Base-by-base conservation (phyloP, 371 early-diverging fungal genomes). In the Mortierella sp. region DNA sequence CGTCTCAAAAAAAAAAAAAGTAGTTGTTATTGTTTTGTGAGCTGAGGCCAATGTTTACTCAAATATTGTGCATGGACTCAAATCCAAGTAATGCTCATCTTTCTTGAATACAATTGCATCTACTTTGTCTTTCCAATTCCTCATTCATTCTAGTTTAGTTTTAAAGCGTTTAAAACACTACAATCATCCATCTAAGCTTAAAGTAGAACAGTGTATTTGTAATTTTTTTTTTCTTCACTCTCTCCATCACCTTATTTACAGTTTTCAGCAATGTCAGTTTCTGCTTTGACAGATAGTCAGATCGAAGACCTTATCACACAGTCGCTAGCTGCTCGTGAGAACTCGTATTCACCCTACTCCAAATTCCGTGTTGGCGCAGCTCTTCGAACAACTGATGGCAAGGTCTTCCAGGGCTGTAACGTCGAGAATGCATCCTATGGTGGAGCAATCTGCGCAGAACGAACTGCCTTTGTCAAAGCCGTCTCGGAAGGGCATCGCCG, bases 341-440 rank as follows among this genome's bases (percentile, higher is more conserved):
- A 63, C 10, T 84, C 91, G 0, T 95, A 95, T 79, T 88, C 89
- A 13, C 96, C 96, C 31, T 95, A 95, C 83, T 91, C 91, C 35
- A 92, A 94, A 59, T 96, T 94, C 78, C 87, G 92, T 32, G 96
- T 96, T n/a, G 96, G 96, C 13, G 92, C 93, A 51, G 92, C 95
- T 1, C 73, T 94, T 26, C 75, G 93, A 29, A 74, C 89, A 5
- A 81, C 84, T 43, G 86, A 88, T 32, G 93, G 93, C 32, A 89
- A 86, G 15, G 68, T 92, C 35, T 91, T 83, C 57, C 83, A 86
- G 71, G 90, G 90, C 83, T 90, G 91, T 66, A 96, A 96, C 71
- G 88, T 96, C 63, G 96, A 96, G 71, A 94, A 93, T 75, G 91
- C 93, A 5, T 90, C 92, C 2, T 95, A 92, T 61, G 91, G 91